Conservation (phyloP, 495 filamentous ascomycete species). For the Penicillium ucsense region DNA sequence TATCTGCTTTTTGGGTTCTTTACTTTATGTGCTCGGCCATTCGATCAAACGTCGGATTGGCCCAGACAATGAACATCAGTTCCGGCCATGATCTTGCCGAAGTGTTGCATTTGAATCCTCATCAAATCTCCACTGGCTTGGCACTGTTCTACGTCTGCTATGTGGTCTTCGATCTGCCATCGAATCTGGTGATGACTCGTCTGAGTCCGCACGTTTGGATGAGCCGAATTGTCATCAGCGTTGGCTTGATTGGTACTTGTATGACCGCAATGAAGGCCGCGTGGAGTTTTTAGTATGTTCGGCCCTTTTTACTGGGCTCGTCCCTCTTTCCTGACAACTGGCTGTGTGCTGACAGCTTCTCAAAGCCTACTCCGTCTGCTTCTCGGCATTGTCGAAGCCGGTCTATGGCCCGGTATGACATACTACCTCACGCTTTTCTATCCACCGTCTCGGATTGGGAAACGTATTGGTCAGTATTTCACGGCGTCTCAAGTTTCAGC, state of each 20-base stretch:
- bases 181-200: constrained; percentile 80
- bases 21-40: constrained; percentile 91
- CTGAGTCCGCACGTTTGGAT: constrained; percentile 86
- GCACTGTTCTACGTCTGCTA: constrained; percentile 88
- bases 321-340: background rate
- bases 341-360: background rate
- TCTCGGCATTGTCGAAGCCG: constrained; percentile 78
- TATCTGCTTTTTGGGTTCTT: constrained; percentile 86
- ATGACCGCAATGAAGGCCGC: constrained; percentile 71
- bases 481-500: constrained; percentile 85
- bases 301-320: too few relatives aligned
- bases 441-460: constrained; percentile 74
- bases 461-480: constrained; percentile 82
- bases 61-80: constrained; percentile 77
- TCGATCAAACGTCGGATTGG: constrained; percentile 80
- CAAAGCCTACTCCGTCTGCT: constrained; percentile 68
- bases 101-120: constrained; percentile 54
- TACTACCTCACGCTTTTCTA: constrained; percentile 92
- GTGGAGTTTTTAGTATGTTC: constrained; percentile 73
- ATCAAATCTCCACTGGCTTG: constrained; percentile 71
- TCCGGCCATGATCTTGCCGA: constrained; percentile 58
- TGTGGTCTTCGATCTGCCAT: constrained; percentile 80
- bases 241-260: constrained; percentile 73
- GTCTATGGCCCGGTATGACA: constrained; percentile 93
- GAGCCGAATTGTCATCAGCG: constrained; percentile 81